Conservation (phyloP, 2,329 filamentous ascomycete genomes). For the Cladosporium sp. region DNA sequence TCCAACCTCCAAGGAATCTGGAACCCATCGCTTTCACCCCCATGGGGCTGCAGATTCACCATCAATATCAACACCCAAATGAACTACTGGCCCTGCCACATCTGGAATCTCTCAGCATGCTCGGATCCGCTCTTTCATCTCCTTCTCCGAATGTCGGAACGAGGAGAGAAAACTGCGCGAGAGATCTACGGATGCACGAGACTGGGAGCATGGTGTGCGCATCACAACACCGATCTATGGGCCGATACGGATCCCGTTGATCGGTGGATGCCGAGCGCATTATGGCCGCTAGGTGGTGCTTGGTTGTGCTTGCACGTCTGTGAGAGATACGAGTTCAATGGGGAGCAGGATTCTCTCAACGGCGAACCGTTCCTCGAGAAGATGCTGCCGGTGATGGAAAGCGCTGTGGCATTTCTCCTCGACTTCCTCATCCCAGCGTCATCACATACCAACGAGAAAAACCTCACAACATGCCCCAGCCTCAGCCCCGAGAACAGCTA, state of each 20-base stretch:
- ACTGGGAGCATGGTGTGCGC: slow-evolving; percentile 32
- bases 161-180: neutral
- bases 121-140: slow-evolving; percentile 47
- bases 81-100: slow-evolving; percentile 52
- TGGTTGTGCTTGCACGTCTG: slow-evolving; percentile 32
- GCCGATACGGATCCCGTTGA: slow-evolving; percentile 33
- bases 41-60: slow-evolving; percentile 54
- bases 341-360: neutral
- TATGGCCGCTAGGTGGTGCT: slow-evolving; percentile 36
- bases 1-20: slow-evolving; percentile 51
- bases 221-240: slow-evolving; percentile 37
- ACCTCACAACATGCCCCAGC: neutral
- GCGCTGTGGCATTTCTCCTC: neutral
- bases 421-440: neutral
- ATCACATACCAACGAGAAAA: neutral
- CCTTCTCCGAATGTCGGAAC: slow-evolving; percentile 27
- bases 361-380: neutral
- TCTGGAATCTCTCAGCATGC: slow-evolving; percentile 38
- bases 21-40: slow-evolving; percentile 46
- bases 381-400: neutral
- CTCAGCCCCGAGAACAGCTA: slow-evolving; percentile 4
- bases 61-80: slow-evolving; percentile 58
- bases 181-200: slow-evolving; percentile 15
- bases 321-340: neutral
- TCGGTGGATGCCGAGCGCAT: slow-evolving; percentile 31